Evolutionary conservation across 805 yeast genomes (phyloP).

Genomic region (Yamadazyma ubonensis): DNA sequence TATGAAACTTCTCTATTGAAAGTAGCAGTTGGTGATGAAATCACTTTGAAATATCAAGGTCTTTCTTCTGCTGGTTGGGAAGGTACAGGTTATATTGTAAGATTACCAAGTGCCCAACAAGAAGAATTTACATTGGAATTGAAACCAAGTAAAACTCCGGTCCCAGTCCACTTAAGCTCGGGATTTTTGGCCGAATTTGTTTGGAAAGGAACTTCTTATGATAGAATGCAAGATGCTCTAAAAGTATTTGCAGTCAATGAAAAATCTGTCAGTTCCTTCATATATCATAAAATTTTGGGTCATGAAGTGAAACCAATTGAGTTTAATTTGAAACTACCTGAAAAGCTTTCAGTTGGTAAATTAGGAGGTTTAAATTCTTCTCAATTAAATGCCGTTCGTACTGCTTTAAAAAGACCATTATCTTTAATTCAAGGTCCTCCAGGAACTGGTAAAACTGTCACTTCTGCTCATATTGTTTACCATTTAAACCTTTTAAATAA

Average conservation of each 20-base stretch:
- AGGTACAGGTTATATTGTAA: conserved; percentile 66
- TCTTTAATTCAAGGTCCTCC: conserved; percentile 87
- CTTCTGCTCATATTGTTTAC: conserved; percentile 84
- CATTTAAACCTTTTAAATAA: conserved; percentile 64
- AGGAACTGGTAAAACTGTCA: conserved; percentile 88
- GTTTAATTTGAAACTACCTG: conserved; percentile 62
- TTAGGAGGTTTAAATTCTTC: conserved; percentile 71
- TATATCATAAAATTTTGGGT: conserved; percentile 79
- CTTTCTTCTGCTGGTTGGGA: conserved; percentile 58
- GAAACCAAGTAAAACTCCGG: conserved; percentile 38
- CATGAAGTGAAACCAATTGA: conserved; percentile 66
- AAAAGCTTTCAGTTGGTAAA: conserved; percentile 60
- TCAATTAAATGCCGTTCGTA: conserved; percentile 72
- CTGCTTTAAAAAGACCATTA: conserved; percentile 68
- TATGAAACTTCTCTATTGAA: conserved; percentile 64
- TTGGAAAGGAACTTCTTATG: conserved; percentile 84
- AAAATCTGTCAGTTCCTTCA: conserved; percentile 66
- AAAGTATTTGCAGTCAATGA: conserved; percentile 66
- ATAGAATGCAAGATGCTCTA: conserved; percentile 81
- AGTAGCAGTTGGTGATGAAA: conserved; percentile 83
- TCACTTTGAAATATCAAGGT: conserved; percentile 65
- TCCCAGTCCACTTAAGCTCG: conserved; percentile 58
- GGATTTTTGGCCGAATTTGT: conserved; percentile 83
- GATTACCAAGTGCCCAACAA: conserved; percentile 62
- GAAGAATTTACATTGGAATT: conserved; percentile 76